A percentile compares a stretch with the other conserved stretches of the same genome.
Evolutionary conservation across 768 basidiomycete species (phyloP).

Genomic region (Panaeolus cyanescens): DNA sequence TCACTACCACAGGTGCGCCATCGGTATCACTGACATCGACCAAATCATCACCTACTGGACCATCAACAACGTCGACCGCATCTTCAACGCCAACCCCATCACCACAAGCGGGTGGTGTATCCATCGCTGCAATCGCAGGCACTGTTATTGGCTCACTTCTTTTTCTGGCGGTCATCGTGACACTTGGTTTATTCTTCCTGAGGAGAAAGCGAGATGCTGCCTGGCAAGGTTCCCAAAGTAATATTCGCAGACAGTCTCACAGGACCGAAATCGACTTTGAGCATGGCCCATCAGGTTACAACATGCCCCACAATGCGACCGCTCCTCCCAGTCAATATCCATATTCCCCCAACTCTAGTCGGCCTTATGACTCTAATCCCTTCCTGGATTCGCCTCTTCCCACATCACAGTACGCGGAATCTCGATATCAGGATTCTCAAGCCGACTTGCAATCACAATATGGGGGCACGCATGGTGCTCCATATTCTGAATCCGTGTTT

Average conservation of each 20-base stretch:
- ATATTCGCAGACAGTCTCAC: constrained; percentile 25
- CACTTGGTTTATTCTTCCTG: constrained; percentile 55
- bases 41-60: constrained; percentile 20
- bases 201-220: constrained; percentile 30
- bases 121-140: constrained; percentile 51
- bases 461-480: background rate
- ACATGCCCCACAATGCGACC: background rate
- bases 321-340: constrained; percentile 15
- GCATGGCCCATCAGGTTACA: background rate
- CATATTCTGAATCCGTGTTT: constrained; percentile 2
- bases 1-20: constrained; percentile 39
- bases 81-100: constrained; percentile 22
- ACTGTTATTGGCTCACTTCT: constrained; percentile 55
- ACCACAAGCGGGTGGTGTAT: constrained; percentile 22
- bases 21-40: constrained; percentile 12
- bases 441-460: constrained; percentile 10
- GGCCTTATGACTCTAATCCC: constrained; percentile 22
- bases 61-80: constrained; percentile 25
- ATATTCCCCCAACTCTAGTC: constrained; percentile 21
- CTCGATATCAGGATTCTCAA: constrained; percentile 17
- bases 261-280: constrained; percentile 11
- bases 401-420: background rate
- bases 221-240: background rate
- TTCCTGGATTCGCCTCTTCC: constrained; percentile 25
- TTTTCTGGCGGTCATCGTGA: constrained; percentile 52